A percentile compares a stretch with the other conserved stretches of the same genome.
Evolutionary conservation across 1,139 yeast genomes (phyloP).

Genomic region (Taphrina populina): DNA sequence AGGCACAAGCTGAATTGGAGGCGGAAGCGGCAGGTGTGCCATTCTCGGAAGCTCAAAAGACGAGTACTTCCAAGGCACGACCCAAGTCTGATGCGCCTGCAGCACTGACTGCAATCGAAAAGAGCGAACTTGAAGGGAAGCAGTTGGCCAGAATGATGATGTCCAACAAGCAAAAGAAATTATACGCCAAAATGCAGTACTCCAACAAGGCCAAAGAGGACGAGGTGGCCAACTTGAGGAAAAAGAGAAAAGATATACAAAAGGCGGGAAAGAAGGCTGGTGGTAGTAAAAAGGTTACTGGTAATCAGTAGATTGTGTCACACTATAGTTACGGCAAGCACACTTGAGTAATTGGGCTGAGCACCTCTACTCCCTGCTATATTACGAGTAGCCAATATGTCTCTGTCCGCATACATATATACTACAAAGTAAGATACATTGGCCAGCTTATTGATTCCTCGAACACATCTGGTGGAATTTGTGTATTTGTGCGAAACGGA

Average conservation of each 20-base stretch:
- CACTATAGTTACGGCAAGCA: no score
- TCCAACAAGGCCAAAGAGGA: conserved; percentile 82
- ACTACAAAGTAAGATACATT: no score
- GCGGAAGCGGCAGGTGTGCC: conserved; percentile 82
- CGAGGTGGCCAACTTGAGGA: conserved; percentile 71
- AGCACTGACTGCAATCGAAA: conserved; percentile 41
- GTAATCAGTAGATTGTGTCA: conserved; percentile 2
- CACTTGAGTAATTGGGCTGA: no score
- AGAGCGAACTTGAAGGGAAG: conserved; percentile 71
- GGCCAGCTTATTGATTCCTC: no score
- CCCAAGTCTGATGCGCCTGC: conserved; percentile 42
- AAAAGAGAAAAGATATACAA: conserved; percentile 52
- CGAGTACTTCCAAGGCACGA: conserved; percentile 41
- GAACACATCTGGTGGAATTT: no score
- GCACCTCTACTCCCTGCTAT: no score
- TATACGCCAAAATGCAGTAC: conserved; percentile 93
- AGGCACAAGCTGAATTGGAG: conserved; percentile 62
- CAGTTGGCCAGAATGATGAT: conserved; percentile 93
- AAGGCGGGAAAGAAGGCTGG: conserved; percentile 17
- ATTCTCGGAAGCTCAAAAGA: conserved; percentile 55
- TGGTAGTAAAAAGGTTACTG: conserved; percentile 4
- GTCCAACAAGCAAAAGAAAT: conserved; percentile 92
- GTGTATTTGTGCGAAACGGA: no score
- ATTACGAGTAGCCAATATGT: no score
- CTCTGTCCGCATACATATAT: no score